Conservation (phyloP, 371 early-diverging fungal genomes). For the Apophysomyces variabilis region DNA sequence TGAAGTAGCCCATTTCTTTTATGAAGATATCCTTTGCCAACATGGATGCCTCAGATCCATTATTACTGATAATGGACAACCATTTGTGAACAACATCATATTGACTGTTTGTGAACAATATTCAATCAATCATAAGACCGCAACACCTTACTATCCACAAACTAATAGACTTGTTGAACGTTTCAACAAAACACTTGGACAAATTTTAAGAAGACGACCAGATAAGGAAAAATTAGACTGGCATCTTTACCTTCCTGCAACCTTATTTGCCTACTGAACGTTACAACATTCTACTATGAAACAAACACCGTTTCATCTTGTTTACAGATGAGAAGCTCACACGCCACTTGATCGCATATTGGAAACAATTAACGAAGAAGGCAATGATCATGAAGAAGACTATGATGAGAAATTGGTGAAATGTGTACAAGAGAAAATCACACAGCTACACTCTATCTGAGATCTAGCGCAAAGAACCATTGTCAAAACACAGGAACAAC, state of each 20-base stretch:
- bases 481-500: neutral
- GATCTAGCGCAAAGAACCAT: too few species aligned
- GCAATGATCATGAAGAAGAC: neutral
- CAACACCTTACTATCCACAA: too few species aligned
- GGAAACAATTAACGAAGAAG: neutral
- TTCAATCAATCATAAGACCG: too few species aligned
- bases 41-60: constrained; percentile 11
- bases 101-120: neutral
- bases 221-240: too few species aligned
- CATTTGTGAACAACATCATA: neutral
- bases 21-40: constrained; percentile 14
- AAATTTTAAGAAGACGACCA: too few species aligned
- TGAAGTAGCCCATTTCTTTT: constrained; percentile 4
- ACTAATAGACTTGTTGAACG: too few species aligned
- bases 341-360: neutral
- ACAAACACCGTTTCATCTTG: neutral
- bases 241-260: too few species aligned
- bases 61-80: constrained; percentile 16
- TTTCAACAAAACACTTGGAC: too few species aligned
- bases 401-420: neutral
- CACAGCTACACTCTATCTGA: too few species aligned
- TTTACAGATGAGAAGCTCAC: neutral
- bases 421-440: neutral
- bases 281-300: neutral
- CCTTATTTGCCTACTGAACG: neutral